phyloP scores from a whole-genome alignment of 1,139 yeast species.

The Candida sanyaensis region DNA sequence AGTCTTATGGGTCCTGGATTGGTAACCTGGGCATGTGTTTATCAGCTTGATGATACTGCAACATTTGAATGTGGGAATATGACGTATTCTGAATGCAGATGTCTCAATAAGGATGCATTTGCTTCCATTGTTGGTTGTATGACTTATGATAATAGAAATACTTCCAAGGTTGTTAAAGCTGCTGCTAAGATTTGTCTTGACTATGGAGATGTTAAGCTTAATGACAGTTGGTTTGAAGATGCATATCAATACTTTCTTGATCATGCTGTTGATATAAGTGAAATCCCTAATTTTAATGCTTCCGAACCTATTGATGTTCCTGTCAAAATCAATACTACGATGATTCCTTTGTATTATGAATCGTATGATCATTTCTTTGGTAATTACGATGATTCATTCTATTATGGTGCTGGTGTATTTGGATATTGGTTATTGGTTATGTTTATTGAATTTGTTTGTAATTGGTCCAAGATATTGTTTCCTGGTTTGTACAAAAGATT shows the following conservation, averaged over 20 bases:
- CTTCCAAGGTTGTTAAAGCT: constrained; percentile 22
- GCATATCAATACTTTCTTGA: constrained; percentile 43
- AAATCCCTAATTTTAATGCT: constrained; percentile 20
- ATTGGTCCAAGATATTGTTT: constrained; percentile 33
- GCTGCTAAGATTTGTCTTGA: constrained; percentile 26
- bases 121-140: constrained; percentile 42
- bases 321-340: constrained; percentile 24
- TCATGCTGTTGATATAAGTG: constrained; percentile 29
- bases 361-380: constrained; percentile 41
- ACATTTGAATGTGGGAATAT: neutral
- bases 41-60: neutral
- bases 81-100: constrained; percentile 20
- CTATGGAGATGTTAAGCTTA: constrained; percentile 24
- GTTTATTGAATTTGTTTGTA: constrained; percentile 24
- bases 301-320: constrained; percentile 25
- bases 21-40: neutral
- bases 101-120: constrained; percentile 34
- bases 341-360: constrained; percentile 18
- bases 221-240: constrained; percentile 29
- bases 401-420: constrained; percentile 31
- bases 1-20: neutral
- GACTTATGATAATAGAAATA: constrained; percentile 17
- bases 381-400: constrained; percentile 37
- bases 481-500: constrained; percentile 20
- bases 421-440: constrained; percentile 35